These are phyloP conservation scores for Priceomyces medius DNA, from an alignment of 805 yeast species.

Conservation along the genomic window DNA sequence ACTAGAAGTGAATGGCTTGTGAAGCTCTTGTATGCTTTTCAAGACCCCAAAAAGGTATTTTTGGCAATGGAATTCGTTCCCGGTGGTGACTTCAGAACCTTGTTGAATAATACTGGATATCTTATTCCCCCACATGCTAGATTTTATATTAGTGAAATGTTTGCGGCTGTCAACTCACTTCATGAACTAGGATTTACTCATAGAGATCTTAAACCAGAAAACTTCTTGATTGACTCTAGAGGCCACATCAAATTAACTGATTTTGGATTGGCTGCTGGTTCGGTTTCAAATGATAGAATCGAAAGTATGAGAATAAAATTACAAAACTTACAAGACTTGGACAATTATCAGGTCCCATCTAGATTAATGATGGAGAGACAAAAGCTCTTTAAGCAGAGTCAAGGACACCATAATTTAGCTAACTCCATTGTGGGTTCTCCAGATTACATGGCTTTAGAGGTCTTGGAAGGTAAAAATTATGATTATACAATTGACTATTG, in stretches of 20 bases:
- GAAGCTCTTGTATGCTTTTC: slow-evolving; percentile 90
- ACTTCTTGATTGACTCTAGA: slow-evolving; percentile 81
- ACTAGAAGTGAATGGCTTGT: slow-evolving; percentile 96
- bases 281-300: slow-evolving; percentile 87
- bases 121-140: slow-evolving; percentile 93
- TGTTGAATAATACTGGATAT: slow-evolving; percentile 89
- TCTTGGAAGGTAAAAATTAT: slow-evolving; percentile 87
- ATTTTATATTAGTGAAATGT: slow-evolving; percentile 95
- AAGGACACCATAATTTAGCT: slow-evolving; percentile 80
- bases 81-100: slow-evolving; percentile 96
- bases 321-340: slow-evolving; percentile 68
- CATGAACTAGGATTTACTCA: slow-evolving; percentile 96
- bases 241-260: slow-evolving; percentile 95
- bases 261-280: slow-evolving; percentile 96
- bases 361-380: slow-evolving; percentile 86
- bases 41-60: slow-evolving; percentile 84
- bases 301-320: slow-evolving; percentile 82
- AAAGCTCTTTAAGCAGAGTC: slow-evolving; percentile 77
- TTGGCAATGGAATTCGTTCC: slow-evolving; percentile 99
- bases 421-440: slow-evolving; percentile 97
- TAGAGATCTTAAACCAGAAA: slow-evolving; percentile 94
- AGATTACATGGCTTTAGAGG: slow-evolving; percentile 98
- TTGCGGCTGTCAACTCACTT: slow-evolving; percentile 86
- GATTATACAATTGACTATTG: slow-evolving; percentile 98
- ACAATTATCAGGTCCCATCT: slow-evolving; percentile 59